Evolutionary conservation across 2,329 filamentous ascomycete genomes (phyloP).

Genomic region (Claviceps sp.): DNA sequence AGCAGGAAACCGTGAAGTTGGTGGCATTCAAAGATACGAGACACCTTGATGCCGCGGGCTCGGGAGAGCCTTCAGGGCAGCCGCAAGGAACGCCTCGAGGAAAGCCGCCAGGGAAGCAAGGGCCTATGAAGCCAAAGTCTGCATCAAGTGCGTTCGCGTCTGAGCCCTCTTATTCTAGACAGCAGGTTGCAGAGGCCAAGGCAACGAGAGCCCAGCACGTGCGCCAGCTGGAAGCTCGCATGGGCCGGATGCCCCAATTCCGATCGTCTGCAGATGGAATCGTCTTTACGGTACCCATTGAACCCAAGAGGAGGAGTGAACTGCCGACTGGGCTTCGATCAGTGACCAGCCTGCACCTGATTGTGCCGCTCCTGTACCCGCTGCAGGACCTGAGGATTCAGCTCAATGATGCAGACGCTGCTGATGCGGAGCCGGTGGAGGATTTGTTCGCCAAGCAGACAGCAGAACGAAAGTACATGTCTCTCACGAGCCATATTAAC

Average conservation of each 20-base stretch:
- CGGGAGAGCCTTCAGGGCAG: not conserved
- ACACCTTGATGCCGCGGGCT: constrained; percentile 21
- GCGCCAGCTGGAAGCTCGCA: constrained; percentile 60
- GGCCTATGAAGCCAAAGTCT: constrained; percentile 6
- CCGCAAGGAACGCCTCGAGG: not conserved
- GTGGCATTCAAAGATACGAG: constrained; percentile 46
- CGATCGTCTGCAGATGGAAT: constrained; percentile 56
- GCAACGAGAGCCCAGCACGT: constrained; percentile 51
- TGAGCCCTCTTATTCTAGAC: constrained; percentile 38
- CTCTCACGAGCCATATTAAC: constrained; percentile 61
- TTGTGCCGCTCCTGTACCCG: constrained; percentile 60
- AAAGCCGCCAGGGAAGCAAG: constrained; percentile 2
- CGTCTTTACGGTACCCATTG: constrained; percentile 56
- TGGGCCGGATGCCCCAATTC: constrained; percentile 54
- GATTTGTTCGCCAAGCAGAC: constrained; percentile 49
- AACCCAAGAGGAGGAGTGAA: constrained; percentile 45
- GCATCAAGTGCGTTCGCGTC: constrained; percentile 22
- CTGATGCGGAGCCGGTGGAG: constrained; percentile 50
- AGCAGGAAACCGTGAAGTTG: constrained; percentile 60
- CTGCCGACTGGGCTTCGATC: constrained; percentile 48
- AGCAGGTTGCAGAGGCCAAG: constrained; percentile 50
- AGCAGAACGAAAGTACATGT: constrained; percentile 42
- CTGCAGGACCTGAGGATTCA: constrained; percentile 53
- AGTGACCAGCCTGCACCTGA: constrained; percentile 51
- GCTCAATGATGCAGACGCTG: constrained; percentile 47